Percentiles rank a stretch among this genome's conserved stretches.
These are phyloP conservation scores for Xylaria sp. DNA, from an alignment of 2,329 filamentous ascomycete genomes.

Conservation along the genomic window DNA sequence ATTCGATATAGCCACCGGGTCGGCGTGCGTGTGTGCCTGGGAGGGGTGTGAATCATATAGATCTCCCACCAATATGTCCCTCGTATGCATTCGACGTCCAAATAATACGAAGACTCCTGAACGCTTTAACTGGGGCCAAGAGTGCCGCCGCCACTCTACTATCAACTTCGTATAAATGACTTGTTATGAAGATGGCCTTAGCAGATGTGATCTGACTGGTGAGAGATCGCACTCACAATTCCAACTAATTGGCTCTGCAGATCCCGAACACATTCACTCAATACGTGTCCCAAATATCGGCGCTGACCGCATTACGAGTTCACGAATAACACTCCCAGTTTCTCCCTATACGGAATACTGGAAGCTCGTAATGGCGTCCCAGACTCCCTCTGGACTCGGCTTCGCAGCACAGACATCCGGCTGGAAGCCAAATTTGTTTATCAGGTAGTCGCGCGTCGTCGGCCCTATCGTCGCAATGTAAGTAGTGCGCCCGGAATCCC, in stretches of 20 bases:
- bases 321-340: not conserved
- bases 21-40: no score
- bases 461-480: slow-evolving; percentile 86
- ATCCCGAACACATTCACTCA: no score
- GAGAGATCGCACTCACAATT: not conserved
- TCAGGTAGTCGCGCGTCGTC: slow-evolving; percentile 75
- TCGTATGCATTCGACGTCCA: no score
- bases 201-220: not conserved
- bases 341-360: not conserved
- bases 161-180: not conserved
- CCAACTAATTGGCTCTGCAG: no score
- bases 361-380: slow-evolving; percentile 54
- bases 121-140: no score
- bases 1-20: no score
- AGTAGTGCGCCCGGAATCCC: slow-evolving; percentile 39
- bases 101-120: no score
- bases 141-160: no score
- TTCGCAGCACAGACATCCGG: slow-evolving; percentile 75
- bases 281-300: no score
- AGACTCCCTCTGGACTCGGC: slow-evolving; percentile 76
- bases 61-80: no score
- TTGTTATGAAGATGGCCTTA: not conserved
- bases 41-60: no score
- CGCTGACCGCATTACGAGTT: not conserved
- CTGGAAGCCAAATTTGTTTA: slow-evolving; percentile 57